Base-by-base conservation (phyloP, 148 eudicot genomes). In the Polygonum aviculare region DNA sequence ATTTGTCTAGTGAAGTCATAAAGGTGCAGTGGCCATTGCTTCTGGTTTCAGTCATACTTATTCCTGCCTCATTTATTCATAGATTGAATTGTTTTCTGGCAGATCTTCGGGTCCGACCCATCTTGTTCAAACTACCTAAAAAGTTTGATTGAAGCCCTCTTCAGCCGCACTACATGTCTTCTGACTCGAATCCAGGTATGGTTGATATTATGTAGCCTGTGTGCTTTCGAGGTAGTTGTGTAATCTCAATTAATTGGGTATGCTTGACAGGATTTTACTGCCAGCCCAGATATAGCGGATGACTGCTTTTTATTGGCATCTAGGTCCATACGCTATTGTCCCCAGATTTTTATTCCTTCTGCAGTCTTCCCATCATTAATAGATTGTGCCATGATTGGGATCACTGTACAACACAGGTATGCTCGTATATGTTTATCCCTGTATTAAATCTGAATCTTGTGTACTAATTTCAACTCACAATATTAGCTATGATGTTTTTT, bases 361-460 rank as follows among this genome's bases (percentile, higher is more conserved):
- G 79, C 85, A 4, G 88, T 90, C 62, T 96, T 93, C 78, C 85
- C 98, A 10, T 78, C 90, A 57, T 78, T 96, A 67, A 82, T 93
- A 49, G 99, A 96, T 81, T 93, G 97, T 77, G 80, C 98, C 47
- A 81, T 93, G 93, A 80, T 90, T 72, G 99, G 99, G 60, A 78
- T 96, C 79, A 96, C 99, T 7, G 94, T 96, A 44, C 99, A 96
- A 80, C 99, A 96, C 86, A 96, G 99, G 99, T 95, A 81, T 49
- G 71, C 36, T 36, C 71, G 15, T 38, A 3, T 36, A 36, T 14
- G 44, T 67, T 15, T 19, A 67, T 36, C 71, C 16, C n/a, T 22
- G 10, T 8, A 31, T 11, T 26, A 63, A 12, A 21, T 38, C 38
- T 41, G 72, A 5, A 67, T 62, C 72, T 36, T 67, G 10, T 67